Evolutionary conservation across 805 yeast genomes (phyloP), one percentile per base, ranked within the genome.

Genomic region (Candida tallmaniae): DNA sequence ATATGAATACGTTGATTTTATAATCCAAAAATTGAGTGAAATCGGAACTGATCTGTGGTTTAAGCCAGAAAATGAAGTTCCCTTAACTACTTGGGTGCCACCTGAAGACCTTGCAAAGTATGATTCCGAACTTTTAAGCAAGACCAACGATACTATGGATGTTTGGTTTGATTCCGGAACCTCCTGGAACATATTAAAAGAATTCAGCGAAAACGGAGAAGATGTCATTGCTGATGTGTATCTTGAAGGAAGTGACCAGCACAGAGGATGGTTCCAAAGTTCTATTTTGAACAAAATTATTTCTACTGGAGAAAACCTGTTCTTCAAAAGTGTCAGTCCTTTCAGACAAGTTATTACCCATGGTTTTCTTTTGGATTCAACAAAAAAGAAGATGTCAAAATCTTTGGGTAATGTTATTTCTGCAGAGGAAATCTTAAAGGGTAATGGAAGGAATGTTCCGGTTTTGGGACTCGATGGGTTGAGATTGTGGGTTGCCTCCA

Each of bases 91-190:
- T 41, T 93, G 97, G 97, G 55, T 93, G 11, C 96, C 96, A 0
- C 8, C 13, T 8, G 11, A 35, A 2, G 38, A 32, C 13, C 10
- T 24, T 5, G 16, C 22, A 11, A 12, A 58, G 2, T 62, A 65
- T 35, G 56, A 49, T 62, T 19, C 80, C 78, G 0, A 36, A 47
- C 47, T 63, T 2, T 83, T 69, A 42, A 50, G 51, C 16, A 82
- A 85, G 48, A 90, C 96, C 1, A 73, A 68, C 28, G 98, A 93
- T 47, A 93, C 98, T 0, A 83, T 93, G 88, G 99, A 93, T 60
- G 98, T 93, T 13, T 93, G 99, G 99, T 90, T 93, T 62, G 99
- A 93, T 57, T 83, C 95, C 25, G 99, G 99, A 0, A 76, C 95
- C 0, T 80, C 93, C 22, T 93, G 98, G 97, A 73, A 77, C 8